A percentile compares a stretch with the other conserved stretches of the same genome.
These are phyloP conservation scores for Galerina marginata DNA, from an alignment of 768 basidiomycete species.

Conservation along the genomic window DNA sequence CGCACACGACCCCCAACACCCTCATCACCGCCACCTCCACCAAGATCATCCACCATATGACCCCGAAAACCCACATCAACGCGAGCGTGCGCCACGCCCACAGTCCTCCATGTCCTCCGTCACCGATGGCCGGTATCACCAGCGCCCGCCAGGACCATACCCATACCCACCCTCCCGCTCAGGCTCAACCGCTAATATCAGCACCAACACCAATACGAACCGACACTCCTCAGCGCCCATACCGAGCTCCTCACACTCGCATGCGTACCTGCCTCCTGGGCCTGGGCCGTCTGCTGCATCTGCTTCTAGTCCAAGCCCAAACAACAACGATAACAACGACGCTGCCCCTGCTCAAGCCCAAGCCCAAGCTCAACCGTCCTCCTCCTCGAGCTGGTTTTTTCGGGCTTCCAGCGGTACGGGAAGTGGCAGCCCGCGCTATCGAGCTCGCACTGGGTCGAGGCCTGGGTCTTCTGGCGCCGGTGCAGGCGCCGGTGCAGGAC, in stretches of 20 bases:
- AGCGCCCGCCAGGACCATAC: too few species aligned
- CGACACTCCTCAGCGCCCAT: background rate
- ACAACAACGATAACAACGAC: too few species aligned
- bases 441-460: background rate
- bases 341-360: too few species aligned
- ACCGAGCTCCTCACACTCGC: too few species aligned
- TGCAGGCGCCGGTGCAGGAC: too few species aligned
- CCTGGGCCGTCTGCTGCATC: too few species aligned
- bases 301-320: too few species aligned
- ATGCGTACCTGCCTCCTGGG: too few species aligned
- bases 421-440: background rate
- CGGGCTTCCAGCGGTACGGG: constrained; percentile 3
- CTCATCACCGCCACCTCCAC: too few species aligned
- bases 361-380: background rate
- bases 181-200: background rate
- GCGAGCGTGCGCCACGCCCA: constrained; percentile 5
- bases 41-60: too few species aligned
- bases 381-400: constrained; percentile 5
- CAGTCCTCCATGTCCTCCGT: constrained; percentile 9
- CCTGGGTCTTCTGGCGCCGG: background rate
- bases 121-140: background rate
- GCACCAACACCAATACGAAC: background rate
- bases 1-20: background rate
- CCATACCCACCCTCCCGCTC: background rate
- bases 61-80: constrained; percentile 21